These are phyloP conservation scores for Aspergillus cristatus DNA, from an alignment of 495 filamentous ascomycete species.

Conservation along the genomic window DNA sequence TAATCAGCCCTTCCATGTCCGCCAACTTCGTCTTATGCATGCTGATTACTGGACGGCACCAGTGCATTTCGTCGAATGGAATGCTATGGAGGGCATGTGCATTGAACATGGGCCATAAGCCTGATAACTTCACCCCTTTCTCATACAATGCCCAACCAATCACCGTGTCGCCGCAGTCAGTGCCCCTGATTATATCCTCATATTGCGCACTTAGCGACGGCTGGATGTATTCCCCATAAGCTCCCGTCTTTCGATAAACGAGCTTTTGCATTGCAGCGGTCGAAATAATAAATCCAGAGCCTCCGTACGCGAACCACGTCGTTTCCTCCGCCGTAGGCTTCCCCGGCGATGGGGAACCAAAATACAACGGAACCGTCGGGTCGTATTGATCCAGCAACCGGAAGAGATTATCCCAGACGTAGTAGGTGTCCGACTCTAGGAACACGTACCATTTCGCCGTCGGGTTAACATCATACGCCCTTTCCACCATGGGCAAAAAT, in stretches of 20 bases:
- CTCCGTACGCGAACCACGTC: conserved; percentile 44
- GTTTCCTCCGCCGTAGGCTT: conserved; percentile 23
- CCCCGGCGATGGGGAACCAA: conserved; percentile 38
- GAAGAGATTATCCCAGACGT: conserved; percentile 54
- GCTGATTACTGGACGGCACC: conserved; percentile 45
- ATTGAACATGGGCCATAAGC: conserved; percentile 48
- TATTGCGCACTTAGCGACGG: conserved; percentile 22
- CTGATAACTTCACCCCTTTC: conserved; percentile 33
- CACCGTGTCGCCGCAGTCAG: conserved; percentile 48
- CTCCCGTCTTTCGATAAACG: conserved; percentile 12
- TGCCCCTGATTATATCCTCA: conserved; percentile 23
- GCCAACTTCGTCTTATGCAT: conserved; percentile 36
- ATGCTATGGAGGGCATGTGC: conserved; percentile 27
- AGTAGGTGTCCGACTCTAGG: conserved; percentile 54
- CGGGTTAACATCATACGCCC: conserved; percentile 44
- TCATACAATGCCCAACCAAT: conserved; percentile 39
- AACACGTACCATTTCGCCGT: conserved; percentile 53
- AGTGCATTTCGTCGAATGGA: conserved; percentile 27
- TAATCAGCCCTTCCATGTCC: conserved; percentile 16
- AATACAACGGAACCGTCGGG: conserved; percentile 39
- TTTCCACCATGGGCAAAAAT: conserved; percentile 52
- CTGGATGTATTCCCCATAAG: conserved; percentile 10
- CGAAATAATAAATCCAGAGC: conserved; percentile 44
- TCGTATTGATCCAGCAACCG: conserved; percentile 43
- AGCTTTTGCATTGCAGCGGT: conserved; percentile 34